Evolutionary conservation across 805 yeast genomes (phyloP).

Genomic region (Debaryomyces hansenii): DNA sequence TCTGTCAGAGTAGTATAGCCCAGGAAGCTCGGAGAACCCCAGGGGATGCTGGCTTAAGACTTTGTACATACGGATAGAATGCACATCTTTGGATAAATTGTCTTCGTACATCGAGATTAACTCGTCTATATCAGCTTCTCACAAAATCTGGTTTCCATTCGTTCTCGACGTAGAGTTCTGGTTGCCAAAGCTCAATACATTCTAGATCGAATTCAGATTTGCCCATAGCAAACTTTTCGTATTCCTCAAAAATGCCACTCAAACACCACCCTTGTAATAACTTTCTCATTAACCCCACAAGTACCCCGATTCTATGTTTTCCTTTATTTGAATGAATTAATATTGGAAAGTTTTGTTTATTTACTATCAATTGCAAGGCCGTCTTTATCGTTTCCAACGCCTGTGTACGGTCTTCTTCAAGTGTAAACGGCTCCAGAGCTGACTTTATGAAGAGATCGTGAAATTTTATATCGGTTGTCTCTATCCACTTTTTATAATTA

Average conservation of each 20-base stretch:
- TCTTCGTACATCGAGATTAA: not conserved
- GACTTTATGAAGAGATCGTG: conserved; percentile 65
- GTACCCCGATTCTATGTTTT: conserved; percentile 92
- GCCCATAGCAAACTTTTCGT: conserved; percentile 88
- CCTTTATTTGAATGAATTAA: conserved; percentile 94
- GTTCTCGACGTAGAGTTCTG: conserved; percentile 50
- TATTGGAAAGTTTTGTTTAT: conserved; percentile 78
- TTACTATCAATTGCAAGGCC: conserved; percentile 57
- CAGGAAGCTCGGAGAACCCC: no score
- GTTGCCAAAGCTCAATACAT: conserved; percentile 81
- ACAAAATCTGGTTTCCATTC: conserved; percentile 65
- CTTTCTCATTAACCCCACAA: conserved; percentile 89
- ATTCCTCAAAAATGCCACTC: conserved; percentile 91
- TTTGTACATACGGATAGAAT: no score
- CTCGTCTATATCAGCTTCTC: conserved; percentile 12
- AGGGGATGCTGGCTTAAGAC: no score
- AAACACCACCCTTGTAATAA: conserved; percentile 89
- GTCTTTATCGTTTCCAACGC: conserved; percentile 48
- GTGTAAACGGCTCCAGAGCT: conserved; percentile 75
- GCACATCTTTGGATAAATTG: no score
- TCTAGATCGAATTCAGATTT: conserved; percentile 91
- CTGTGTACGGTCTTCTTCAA: conserved; percentile 44
- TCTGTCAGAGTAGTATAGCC: no score
- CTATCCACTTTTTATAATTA: conserved; percentile 72
- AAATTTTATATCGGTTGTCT: conserved; percentile 49